phyloP scores from a whole-genome alignment of 2,329 filamentous ascomycete species.

The Fusarium hainanense region DNA sequence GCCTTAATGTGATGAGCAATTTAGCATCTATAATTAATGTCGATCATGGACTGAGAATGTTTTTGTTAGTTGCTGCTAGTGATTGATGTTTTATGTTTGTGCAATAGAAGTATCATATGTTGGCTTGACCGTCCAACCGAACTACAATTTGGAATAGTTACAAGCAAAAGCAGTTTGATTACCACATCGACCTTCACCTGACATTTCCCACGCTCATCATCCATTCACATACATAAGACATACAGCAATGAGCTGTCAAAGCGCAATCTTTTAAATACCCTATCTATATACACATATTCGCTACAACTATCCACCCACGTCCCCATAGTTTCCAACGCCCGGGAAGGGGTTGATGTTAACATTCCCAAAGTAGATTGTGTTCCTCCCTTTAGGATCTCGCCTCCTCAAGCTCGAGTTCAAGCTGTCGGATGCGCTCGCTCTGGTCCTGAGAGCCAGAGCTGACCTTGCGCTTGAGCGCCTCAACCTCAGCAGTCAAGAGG shows the following conservation, averaged over 20 bases:
- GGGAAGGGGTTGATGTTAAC: slow-evolving; percentile 7
- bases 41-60: not conserved
- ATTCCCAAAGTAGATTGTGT: not conserved
- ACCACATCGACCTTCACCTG: not conserved
- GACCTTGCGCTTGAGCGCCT: slow-evolving; percentile 82
- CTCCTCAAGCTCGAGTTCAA: slow-evolving; percentile 75
- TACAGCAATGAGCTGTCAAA: slow-evolving; percentile 27
- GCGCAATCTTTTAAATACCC: slow-evolving; percentile 43
- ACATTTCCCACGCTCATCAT: not conserved
- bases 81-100: not conserved
- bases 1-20: not conserved
- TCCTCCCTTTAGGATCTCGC: slow-evolving; percentile 62
- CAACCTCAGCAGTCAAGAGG: slow-evolving; percentile 77
- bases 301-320: slow-evolving; percentile 35
- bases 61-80: not conserved
- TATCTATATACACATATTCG: slow-evolving; percentile 45
- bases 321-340: slow-evolving; percentile 22
- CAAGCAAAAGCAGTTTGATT: not conserved
- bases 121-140: not conserved
- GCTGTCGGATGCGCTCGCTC: slow-evolving; percentile 73
- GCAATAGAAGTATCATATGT: not conserved
- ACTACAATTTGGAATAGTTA: not conserved
- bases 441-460: slow-evolving; percentile 67
- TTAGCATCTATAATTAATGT: not conserved
- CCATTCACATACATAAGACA: not conserved